Conservation (phyloP, 495 filamentous ascomycete genomes). For the Clohesyomyces aquaticus region DNA sequence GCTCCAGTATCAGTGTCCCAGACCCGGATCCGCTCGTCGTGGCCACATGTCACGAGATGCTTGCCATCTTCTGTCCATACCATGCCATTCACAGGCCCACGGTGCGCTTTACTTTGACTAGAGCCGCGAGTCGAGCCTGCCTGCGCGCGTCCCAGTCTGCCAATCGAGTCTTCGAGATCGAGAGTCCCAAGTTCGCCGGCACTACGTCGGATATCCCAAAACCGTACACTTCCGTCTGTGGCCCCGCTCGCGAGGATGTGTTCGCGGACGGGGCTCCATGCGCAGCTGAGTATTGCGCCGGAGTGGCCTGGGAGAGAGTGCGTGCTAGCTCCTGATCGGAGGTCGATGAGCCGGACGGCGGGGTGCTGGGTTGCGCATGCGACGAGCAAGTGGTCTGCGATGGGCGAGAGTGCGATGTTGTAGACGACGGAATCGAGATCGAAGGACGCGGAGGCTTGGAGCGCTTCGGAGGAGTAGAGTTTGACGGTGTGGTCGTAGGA, state of each 20-base stretch:
- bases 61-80: conserved; percentile 78
- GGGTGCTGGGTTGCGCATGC: conserved; percentile 84
- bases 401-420: conserved; percentile 74
- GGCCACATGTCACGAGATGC: conserved; percentile 75
- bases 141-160: conserved; percentile 54
- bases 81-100: conserved; percentile 77
- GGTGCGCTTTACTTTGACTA: conserved; percentile 66
- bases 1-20: conserved; percentile 80
- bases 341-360: conserved; percentile 77
- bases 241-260: conserved; percentile 79
- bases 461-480: conserved; percentile 69
- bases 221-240: conserved; percentile 73
- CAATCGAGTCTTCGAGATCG: conserved; percentile 80
- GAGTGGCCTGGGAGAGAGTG: conserved; percentile 78
- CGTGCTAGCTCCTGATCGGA: conserved; percentile 73
- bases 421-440: conserved; percentile 72
- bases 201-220: conserved; percentile 82
- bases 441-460: conserved; percentile 67
- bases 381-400: conserved; percentile 71
- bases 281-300: conserved; percentile 70
- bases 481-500: conserved; percentile 85
- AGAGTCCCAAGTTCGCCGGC: conserved; percentile 72
- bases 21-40: conserved; percentile 79
- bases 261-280: conserved; percentile 78
- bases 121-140: conserved; percentile 55